A percentile compares a stretch with the other conserved stretches of the same genome.
These are phyloP conservation scores for Fusarium newnesense DNA, from an alignment of 2,329 filamentous ascomycete species.

Conservation along the genomic window DNA sequence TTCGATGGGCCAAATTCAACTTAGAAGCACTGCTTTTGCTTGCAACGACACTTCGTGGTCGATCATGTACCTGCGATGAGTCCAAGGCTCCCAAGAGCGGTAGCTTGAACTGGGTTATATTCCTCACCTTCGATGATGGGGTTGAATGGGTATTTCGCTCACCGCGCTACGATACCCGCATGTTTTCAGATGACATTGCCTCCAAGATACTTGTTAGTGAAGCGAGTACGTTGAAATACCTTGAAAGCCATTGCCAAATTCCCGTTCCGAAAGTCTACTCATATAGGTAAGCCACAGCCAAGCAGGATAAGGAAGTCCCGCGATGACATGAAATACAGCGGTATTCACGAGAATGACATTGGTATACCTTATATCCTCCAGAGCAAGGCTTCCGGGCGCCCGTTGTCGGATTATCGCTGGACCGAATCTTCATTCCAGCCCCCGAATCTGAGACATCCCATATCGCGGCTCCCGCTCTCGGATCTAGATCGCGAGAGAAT, in stretches of 20 bases:
- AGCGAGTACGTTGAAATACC: constrained; percentile 33
- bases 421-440: neutral
- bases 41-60: constrained; percentile 23
- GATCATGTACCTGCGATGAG: constrained; percentile 26
- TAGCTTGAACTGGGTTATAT: constrained; percentile 37
- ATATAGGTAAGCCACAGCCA: neutral
- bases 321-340: neutral
- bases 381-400: constrained; percentile 34
- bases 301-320: accelerated
- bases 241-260: constrained; percentile 17
- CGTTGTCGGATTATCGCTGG: constrained; percentile 36
- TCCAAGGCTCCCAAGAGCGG: constrained; percentile 23
- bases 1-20: constrained; percentile 20
- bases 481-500: accelerated
- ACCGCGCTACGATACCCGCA: constrained; percentile 2
- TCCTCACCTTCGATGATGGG: constrained; percentile 36
- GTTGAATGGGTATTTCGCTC: constrained; percentile 38
- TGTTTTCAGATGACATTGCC: constrained; percentile 21
- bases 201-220: constrained; percentile 36
- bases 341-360: constrained; percentile 27
- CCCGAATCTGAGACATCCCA: neutral
- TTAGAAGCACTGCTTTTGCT: constrained; percentile 31
- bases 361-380: constrained; percentile 41
- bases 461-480: neutral
- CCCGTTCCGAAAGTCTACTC: constrained; percentile 37